Base-by-base conservation (phyloP, 2,329 filamentous ascomycete genomes). In the Colletotrichum truncatum region DNA sequence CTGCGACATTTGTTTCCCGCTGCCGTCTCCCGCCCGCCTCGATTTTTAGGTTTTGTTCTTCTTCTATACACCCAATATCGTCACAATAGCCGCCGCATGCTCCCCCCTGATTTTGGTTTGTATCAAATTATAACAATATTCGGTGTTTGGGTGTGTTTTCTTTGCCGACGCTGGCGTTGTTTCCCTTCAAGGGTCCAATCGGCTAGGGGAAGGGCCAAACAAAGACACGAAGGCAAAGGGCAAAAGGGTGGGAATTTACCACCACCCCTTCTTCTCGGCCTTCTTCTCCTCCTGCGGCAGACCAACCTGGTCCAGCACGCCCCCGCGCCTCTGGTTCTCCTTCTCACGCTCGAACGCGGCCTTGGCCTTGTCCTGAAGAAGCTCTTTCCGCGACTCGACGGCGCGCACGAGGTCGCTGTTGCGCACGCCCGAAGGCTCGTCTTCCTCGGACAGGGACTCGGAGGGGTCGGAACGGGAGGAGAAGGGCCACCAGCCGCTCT, bases 291-390 rank as follows among this genome's bases (percentile, higher is more conserved):
- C 66, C 53, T 57, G 70, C 67, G 70, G 72, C 28, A 82, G 71
- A 0, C 84, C 85, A 3, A 87, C 65, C 62, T 81, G 81, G 69
- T 87, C 85, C 45, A 87, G 72, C 52, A 79, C 80, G 2, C 85
- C 86, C 18, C 85, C 85, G 11, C 68, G 75, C 64, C 77, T 77
- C 77, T 87, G 84, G 65, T 82, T 84, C 68, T 83, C 79, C 68
- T 80, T 80, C 75, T 87, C 85, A 39, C 76, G 72, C 63, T 85
- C 82, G 68, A 85, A 82, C 1, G 79, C 83, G 16, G 73, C 76
- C 61, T 76, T 78, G 32, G 81, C 80, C 73, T 82, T 80, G 32
- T 78, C 73, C 68, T 73, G 72, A 6, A 80, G 36, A 51, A 67
- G 70, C 12, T 73, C 73, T 67, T 74, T 70, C 61, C 74, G 72